These are phyloP conservation scores for Monilinia laxa DNA, from an alignment of 2,329 filamentous ascomycete genomes.

Conservation along the genomic window DNA sequence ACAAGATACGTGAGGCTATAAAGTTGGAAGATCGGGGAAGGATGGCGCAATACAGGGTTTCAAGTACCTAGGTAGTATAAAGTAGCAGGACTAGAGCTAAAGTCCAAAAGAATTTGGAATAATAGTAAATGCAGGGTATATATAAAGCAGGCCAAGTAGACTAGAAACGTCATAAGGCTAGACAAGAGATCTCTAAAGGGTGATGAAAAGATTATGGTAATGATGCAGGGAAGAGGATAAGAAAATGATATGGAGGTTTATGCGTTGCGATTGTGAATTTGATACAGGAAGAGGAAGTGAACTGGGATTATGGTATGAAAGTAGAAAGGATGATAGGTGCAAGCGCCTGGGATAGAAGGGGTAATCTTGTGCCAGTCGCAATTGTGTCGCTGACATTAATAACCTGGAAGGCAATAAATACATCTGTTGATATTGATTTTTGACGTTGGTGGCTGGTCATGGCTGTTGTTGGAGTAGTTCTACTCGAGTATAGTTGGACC, in stretches of 20 bases:
- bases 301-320: background rate
- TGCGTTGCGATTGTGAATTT: background rate
- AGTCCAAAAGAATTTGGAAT: background rate
- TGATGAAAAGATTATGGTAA: background rate
- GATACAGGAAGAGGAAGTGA: background rate
- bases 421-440: background rate
- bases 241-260: conserved; percentile 1
- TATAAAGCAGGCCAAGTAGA: background rate
- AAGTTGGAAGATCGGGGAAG: conserved; percentile 15
- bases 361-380: background rate
- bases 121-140: background rate
- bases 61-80: background rate
- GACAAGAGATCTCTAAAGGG: background rate
- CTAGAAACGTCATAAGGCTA: background rate
- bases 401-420: background rate
- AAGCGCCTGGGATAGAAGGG: background rate
- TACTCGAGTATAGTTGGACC: too few relatives aligned
- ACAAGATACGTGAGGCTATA: conserved; percentile 2
- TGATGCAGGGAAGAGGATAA: conserved; percentile 5
- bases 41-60: background rate
- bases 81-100: background rate
- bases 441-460: background rate
- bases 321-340: background rate
- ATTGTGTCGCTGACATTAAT: background rate
- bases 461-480: too few relatives aligned